Evolutionary conservation across 148 eudicot species (phyloP), one percentile per base, ranked within the genome.

Genomic region (Drosera capensis): DNA sequence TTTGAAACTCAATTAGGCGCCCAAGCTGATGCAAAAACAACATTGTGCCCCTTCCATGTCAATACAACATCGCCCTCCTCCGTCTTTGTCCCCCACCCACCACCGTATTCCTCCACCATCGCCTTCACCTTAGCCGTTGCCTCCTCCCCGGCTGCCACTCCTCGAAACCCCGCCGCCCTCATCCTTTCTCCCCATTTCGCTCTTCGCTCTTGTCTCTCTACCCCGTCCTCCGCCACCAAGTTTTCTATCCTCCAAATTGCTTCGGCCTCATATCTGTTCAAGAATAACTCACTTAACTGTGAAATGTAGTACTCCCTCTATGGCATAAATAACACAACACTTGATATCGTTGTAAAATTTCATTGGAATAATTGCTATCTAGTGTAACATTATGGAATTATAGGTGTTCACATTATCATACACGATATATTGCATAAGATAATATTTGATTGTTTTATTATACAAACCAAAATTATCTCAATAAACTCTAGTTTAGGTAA

Each of bases 31-130:
- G 95, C 97, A 73, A 90, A 90, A 20, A 79, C 87, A 40, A 78
- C 95, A 73, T 78, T 90, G 29, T 90, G 95, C 0, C 97, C 97
- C 68, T 90, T 90, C 95, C 97, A 90, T 5, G 93, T 90, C 14
- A 90, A 87, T 40, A 90, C 74, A 49, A 84, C 60, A 60, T 84
- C 72, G 0, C 80, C 80, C 2, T 88, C 87, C 47, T 84, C 95
- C 65, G 60, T 90, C 79, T 90, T 90, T 24, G 82, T 55, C 23
- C 94, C 97, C 97, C 97, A 90, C 8, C 97, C 97, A 6, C 81
- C 86, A 14, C 80, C 95, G 62, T 90, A 95, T 58, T 84, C 97
- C 25, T 80, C 85, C 1, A 90, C 67, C 95, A 90, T 73, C 26
- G 49, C 49, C 51, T 76, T 84, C 62, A 90, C 87, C 55, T 84